Conservation (phyloP, 2,329 filamentous ascomycete genomes). For the Microdochium nivale region DNA sequence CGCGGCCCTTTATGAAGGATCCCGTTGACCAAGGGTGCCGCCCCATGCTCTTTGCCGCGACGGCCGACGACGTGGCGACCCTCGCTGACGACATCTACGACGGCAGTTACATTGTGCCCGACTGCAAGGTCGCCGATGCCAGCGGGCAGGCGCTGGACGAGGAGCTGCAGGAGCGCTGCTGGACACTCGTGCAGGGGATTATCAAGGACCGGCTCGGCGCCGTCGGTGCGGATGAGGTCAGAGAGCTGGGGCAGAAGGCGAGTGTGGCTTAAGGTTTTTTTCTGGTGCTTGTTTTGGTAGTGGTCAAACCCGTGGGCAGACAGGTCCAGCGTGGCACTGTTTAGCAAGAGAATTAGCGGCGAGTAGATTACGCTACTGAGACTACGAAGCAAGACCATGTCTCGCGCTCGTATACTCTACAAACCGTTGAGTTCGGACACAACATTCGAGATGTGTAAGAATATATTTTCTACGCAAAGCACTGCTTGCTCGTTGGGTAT, state of each 20-base stretch:
- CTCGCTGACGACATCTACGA: constrained; percentile 28
- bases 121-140: constrained; percentile 33
- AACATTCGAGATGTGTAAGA: no score
- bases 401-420: no score
- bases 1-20: constrained; percentile 37
- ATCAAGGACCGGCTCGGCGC: constrained; percentile 26
- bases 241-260: background rate
- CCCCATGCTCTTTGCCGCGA: constrained; percentile 36
- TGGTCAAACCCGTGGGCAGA: no score
- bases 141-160: constrained; percentile 31
- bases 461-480: no score
- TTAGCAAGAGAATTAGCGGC: no score
- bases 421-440: no score
- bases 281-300: no score
- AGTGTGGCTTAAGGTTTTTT: no score
- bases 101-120: constrained; percentile 38
- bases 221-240: background rate
- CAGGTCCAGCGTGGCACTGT: no score
- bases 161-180: constrained; percentile 31
- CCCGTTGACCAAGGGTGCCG: constrained; percentile 36
- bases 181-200: constrained; percentile 33
- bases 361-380: no score
- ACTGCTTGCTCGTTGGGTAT: no score
- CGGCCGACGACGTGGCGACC: constrained; percentile 28
- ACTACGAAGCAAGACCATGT: no score